Conservation (phyloP, 164 flowering plant species). For the Vitis cinerea region DNA sequence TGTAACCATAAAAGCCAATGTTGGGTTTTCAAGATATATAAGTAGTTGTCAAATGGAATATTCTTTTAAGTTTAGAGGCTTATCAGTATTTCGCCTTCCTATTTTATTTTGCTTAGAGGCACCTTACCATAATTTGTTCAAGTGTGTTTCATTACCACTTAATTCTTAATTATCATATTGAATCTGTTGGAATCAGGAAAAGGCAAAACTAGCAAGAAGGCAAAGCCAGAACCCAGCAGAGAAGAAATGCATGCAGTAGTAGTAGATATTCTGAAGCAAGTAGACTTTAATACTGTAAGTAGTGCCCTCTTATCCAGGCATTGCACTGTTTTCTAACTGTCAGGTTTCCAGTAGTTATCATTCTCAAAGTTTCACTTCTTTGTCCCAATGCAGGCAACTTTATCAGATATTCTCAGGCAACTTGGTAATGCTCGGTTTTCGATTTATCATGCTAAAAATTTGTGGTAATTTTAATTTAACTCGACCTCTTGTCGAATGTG, state of each 20-base stretch:
- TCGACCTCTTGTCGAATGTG: conserved; percentile 1
- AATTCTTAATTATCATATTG: neutral
- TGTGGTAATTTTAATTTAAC: neutral
- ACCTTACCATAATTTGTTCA: too few species aligned
- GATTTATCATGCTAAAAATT: neutral
- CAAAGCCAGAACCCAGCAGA: conserved; percentile 53
- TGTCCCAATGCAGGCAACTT: conserved; percentile 62
- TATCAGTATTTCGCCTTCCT: too few species aligned
- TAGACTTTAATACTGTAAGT: conserved; percentile 86
- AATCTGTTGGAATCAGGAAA: conserved; percentile 36
- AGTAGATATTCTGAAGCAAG: conserved; percentile 63
- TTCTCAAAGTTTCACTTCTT: conserved; percentile 8
- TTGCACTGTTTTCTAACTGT: neutral
- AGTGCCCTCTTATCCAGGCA: neutral
- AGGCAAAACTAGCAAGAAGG: conserved; percentile 42
- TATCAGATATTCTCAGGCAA: conserved; percentile 77
- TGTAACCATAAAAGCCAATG: too few species aligned
- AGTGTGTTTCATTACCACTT: neutral
- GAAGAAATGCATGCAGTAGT: conserved; percentile 74
- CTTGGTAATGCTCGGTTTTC: conserved; percentile 45
- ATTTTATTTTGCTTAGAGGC: neutral
- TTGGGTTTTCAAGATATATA: too few species aligned
- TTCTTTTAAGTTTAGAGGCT: too few species aligned
- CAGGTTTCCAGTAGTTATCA: neutral
- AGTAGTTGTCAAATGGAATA: too few species aligned